phyloP scores from a whole-genome alignment of 371 early-diverging fungal genomes.

The Mucor sp. region DNA sequence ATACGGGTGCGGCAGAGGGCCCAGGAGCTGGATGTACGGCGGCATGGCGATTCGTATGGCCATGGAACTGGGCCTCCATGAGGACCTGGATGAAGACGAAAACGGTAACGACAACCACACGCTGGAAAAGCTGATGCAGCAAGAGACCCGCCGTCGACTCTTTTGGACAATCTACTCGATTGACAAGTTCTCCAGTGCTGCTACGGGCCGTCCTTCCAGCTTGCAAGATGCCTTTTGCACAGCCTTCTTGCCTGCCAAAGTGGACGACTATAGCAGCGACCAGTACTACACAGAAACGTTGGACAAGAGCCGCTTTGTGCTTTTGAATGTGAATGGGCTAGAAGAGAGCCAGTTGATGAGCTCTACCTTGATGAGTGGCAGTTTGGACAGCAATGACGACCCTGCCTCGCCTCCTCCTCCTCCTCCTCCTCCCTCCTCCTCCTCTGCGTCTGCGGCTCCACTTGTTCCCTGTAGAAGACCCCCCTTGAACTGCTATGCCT shows the following conservation, averaged over 20 bases:
- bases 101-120: constrained; percentile 13
- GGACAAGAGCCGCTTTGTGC: constrained; percentile 25
- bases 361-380: not conserved
- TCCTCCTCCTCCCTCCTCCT: too few relatives aligned
- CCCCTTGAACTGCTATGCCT: constrained; percentile 20
- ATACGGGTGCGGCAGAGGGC: constrained; percentile 63
- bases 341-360: constrained; percentile 35
- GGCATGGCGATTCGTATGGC: constrained; percentile 70
- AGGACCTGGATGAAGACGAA: constrained; percentile 43
- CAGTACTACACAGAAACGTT: constrained; percentile 44
- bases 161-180: constrained; percentile 29
- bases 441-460: not conserved
- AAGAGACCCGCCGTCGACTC: constrained; percentile 25
- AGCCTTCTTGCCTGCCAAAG: constrained; percentile 54
- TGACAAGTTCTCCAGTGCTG: constrained; percentile 31
- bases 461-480: not conserved
- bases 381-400: not conserved
- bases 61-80: constrained; percentile 59
- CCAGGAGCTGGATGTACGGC: constrained; percentile 71
- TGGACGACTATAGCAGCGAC: not conserved
- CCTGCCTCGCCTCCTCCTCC: too few relatives aligned
- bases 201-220: constrained; percentile 30
- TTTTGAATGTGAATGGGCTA: constrained; percentile 30
- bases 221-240: constrained; percentile 61
- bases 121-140: constrained; percentile 36